Evolutionary conservation across 306 rosid genomes (phyloP), one percentile per base, ranked within the genome.

Genomic region (Astragalus glycyphyllos): DNA sequence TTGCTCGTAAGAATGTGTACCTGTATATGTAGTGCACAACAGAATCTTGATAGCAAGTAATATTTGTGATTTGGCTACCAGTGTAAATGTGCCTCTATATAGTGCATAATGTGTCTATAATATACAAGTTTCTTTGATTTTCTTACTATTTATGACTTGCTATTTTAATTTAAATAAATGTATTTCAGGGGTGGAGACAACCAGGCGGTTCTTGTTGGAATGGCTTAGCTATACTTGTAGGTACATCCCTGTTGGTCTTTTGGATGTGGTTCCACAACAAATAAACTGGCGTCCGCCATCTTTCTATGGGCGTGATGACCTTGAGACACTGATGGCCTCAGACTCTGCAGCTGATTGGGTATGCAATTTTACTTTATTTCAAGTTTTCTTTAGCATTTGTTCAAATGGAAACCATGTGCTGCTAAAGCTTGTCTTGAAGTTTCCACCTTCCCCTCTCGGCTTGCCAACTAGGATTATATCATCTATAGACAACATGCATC

Each of bases 261-360:
- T 93, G 72, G 97, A 94, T 11, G 87, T 90, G 35, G 70, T 94
- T 83, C 94, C 96, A 48, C 96, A 88, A 67, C 84, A 85, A 20
- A 61, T 94, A 47, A 90, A 83, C 84, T 94, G 97, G 98, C 92
- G 98, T 20, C 84, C 89, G 0, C 98, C 97, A 0, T 84, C 92
- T 37, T 90, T 81, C 72, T 78, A 13, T 6, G 96, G 92, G 12
- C 96, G 98, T 6, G 86, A 94, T 50, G 96, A 90, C 76, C 94
- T 94, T 55, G 98, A 94, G 88, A 88, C 97, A 1, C 79, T 88
- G 56, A 90, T 94, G 98, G 94, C 88, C 81, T 94, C 98, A 10
- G 97, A 93, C 72, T 93, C 97, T 41, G 98, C 98, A 10, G 92
- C 90, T 38, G 97, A 94, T 77, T 94, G 98, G 98, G 98, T 94